A percentile compares a stretch with the other conserved stretches of the same genome.
These are phyloP conservation scores for Pythium dissotocum DNA, from an alignment of 352 stramenopile genomes.

Conservation along the genomic window DNA sequence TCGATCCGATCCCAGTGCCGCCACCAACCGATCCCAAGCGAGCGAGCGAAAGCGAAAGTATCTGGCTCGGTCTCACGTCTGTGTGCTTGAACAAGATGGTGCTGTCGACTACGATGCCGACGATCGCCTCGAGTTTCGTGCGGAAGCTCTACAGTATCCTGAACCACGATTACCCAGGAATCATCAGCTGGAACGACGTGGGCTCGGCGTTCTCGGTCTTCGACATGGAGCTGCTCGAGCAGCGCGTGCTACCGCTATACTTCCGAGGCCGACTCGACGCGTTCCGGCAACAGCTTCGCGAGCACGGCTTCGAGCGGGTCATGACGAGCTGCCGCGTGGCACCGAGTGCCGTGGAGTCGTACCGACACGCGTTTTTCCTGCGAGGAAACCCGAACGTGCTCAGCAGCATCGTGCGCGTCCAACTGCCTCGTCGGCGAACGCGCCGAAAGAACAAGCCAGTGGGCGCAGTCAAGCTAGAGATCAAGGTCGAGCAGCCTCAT, in stretches of 20 bases:
- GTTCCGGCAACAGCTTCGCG: slow-evolving; percentile 68
- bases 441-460: slow-evolving; percentile 19
- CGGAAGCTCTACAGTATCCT: slow-evolving; percentile 79
- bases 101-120: slow-evolving; percentile 5
- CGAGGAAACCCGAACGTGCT: slow-evolving; percentile 21
- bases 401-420: slow-evolving; percentile 25
- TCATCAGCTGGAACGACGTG: slow-evolving; percentile 61
- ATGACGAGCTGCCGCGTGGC: neutral
- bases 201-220: slow-evolving; percentile 57
- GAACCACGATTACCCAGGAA: slow-evolving; percentile 48
- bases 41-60: slow-evolving; percentile 26
- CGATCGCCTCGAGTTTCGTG: slow-evolving; percentile 70
- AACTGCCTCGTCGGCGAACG: slow-evolving; percentile 20
- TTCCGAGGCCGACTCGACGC: slow-evolving; percentile 61
- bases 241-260: slow-evolving; percentile 58
- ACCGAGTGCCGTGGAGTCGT: slow-evolving; percentile 18
- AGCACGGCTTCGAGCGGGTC: slow-evolving; percentile 57
- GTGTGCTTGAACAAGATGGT: slow-evolving; percentile 2
- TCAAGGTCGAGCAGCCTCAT: slow-evolving; percentile 10
- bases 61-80: neutral
- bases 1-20: neutral
- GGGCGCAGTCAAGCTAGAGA: neutral
- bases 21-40: slow-evolving; percentile 1
- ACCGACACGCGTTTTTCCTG: slow-evolving; percentile 24
- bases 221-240: slow-evolving; percentile 49